These are phyloP conservation scores for Halophytophthora batemanensis DNA, from an alignment of 352 stramenopile genomes.

Conservation along the genomic window DNA sequence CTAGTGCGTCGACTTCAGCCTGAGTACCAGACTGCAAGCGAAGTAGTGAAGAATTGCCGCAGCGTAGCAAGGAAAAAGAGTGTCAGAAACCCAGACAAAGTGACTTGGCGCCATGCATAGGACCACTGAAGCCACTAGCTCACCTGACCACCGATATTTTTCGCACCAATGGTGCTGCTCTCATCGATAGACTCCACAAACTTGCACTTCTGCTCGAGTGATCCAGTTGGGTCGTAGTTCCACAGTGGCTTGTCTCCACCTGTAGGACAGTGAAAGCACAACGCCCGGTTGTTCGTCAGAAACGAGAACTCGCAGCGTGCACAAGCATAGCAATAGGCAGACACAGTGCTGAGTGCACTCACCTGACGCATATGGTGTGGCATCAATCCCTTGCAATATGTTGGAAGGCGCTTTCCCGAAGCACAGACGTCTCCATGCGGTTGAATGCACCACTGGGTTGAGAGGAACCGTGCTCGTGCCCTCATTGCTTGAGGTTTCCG, in stretches of 20 bases:
- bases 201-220: constrained; percentile 28
- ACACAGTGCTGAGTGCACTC: background rate
- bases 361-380: constrained; percentile 25
- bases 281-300: background rate
- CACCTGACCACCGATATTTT: constrained; percentile 21
- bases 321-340: background rate
- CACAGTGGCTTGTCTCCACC: constrained; percentile 35
- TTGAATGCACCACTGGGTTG: constrained; percentile 34
- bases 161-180: constrained; percentile 16
- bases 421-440: constrained; percentile 31
- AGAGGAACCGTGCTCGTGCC: constrained; percentile 1
- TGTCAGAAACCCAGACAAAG: background rate
- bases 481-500: background rate
- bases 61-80: background rate
- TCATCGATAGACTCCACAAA: constrained; percentile 15
- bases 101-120: background rate
- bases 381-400: constrained; percentile 22
- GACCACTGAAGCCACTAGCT: constrained; percentile 3
- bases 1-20: constrained; percentile 23
- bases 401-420: constrained; percentile 31
- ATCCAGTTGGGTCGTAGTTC: constrained; percentile 32
- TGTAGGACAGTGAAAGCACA: constrained; percentile 7
- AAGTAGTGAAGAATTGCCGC: constrained; percentile 8
- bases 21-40: constrained; percentile 22
- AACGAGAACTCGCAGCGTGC: background rate